phyloP scores from a whole-genome alignment of 441 rosid genomes.

The Mallotus japonicus region DNA sequence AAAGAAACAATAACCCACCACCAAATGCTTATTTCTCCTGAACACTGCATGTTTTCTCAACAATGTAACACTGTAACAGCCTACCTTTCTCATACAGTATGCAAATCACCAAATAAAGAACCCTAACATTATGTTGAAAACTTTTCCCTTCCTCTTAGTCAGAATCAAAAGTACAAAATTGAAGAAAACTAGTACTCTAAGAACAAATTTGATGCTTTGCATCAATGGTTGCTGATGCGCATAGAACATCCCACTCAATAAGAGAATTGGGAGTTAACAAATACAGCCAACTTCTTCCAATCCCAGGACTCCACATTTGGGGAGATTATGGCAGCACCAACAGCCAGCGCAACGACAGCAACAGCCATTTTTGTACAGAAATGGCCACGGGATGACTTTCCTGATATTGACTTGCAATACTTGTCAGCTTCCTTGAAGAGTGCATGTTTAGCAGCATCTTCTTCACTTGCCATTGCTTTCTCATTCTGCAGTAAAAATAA shows the following conservation, averaged over 20 bases:
- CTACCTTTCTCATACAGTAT: slow-evolving; percentile 6
- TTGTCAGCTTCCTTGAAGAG: slow-evolving; percentile 58
- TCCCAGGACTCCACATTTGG: slow-evolving; percentile 41
- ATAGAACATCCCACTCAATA: slow-evolving; percentile 2
- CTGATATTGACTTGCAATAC: slow-evolving; percentile 53
- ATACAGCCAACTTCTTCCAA: slow-evolving; percentile 38
- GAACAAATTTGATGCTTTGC: slow-evolving; percentile 28
- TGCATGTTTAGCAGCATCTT: slow-evolving; percentile 36
- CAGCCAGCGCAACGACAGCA: slow-evolving; percentile 37
- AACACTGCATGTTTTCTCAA: slow-evolving; percentile 3
- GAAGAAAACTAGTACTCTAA: slow-evolving; percentile 24
- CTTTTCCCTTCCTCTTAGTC: slow-evolving; percentile 8
- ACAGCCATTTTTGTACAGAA: slow-evolving; percentile 51
- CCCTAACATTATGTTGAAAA: slow-evolving; percentile 23
- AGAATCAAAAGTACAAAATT: slow-evolving; percentile 26
- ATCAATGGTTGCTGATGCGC: slow-evolving; percentile 17
- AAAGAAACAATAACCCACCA: neutral
- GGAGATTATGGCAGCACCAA: slow-evolving; percentile 46
- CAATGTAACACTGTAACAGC: neutral
- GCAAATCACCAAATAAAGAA: slow-evolving; percentile 9
- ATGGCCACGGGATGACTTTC: slow-evolving; percentile 45
- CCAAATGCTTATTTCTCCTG: neutral
- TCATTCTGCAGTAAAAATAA: slow-evolving; percentile 52
- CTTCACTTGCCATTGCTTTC: slow-evolving; percentile 44
- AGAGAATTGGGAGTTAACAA: slow-evolving; percentile 30